Evolutionary conservation across 306 rosid genomes (phyloP), one percentile per base, ranked within the genome.

Genomic region (Sesbania bispinosa): DNA sequence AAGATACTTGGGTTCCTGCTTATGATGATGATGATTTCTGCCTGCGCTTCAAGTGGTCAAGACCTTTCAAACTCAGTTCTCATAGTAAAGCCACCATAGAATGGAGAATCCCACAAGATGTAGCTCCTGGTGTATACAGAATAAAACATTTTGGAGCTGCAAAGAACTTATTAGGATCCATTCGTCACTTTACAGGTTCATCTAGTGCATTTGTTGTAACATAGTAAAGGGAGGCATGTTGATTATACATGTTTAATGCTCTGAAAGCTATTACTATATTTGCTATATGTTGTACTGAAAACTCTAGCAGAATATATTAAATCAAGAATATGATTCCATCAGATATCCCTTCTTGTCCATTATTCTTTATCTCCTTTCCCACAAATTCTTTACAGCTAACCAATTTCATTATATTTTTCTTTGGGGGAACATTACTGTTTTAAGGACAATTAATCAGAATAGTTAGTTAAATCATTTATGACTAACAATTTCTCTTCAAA

Each of bases 11-110:
- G 98, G 75, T 87, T 77, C 89, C 97, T 42, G 87, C 87, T 36
- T 94, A 89, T 19, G 98, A 90, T 11, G 98, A 94, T 1, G 98
- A 94, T 15, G 97, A 94, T 74, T 94, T 94, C 82, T 87, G 97
- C 83, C 83, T 94, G 74, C 85, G 89, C 2, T 94, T 89, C 64
- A 90, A 78, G 80, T 90, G 98, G 98, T 87, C 95, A 9, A 81
- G 98, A 68, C 97, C 97, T 42, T 73, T 53, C 11, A 86, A 71
- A 66, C 77, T 94, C 11, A 94, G 98, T 36, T 1, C 89, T 6
- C 67, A 67, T 2, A 90, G 97, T 67, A 73, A 69, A 43, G 97
- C 96, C 30, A 80, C 86, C 50, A 75, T 94, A 15, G 92, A 90
- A 72, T 94, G 98, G 98, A 90, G 88, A 79, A 85, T 90, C 38